Evolutionary conservation across 495 filamentous ascomycete species (phyloP).

Genomic region (Massariosphaeria phaeospora): DNA sequence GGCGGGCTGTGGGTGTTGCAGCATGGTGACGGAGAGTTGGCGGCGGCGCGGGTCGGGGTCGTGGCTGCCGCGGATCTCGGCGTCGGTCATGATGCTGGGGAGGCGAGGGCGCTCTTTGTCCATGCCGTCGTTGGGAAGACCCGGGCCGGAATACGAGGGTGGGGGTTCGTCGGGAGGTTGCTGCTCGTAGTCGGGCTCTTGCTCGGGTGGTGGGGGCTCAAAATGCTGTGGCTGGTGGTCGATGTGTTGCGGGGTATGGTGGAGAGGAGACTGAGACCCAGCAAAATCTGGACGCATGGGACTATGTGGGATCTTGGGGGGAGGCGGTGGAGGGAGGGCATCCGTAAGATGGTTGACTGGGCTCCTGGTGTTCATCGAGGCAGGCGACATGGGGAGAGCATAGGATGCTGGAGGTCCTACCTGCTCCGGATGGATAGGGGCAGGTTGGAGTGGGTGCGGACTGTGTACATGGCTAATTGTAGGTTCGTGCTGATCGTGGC

Average conservation of each 20-base stretch:
- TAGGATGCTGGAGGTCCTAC: constrained; percentile 14
- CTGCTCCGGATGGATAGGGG: constrained; percentile 19
- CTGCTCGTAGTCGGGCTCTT: constrained; percentile 16
- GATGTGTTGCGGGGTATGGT: neutral
- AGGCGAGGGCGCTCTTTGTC: constrained; percentile 23
- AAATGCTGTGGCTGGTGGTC: constrained; percentile 8
- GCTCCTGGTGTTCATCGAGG: constrained; percentile 5
- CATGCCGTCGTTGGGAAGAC: constrained; percentile 12
- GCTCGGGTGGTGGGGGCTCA: neutral
- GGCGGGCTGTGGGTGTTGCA: constrained; percentile 31
- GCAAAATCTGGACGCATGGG: constrained; percentile 11
- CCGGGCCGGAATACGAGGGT: constrained; percentile 22
- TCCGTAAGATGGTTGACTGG: constrained; percentile 18
- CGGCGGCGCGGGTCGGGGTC: constrained; percentile 8
- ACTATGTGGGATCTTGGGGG: constrained; percentile 22
- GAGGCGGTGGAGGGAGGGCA: constrained; percentile 24
- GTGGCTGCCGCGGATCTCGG: constrained; percentile 13
- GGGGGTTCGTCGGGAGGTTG: constrained; percentile 22
- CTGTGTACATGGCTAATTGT: neutral
- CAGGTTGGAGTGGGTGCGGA: constrained; percentile 21
- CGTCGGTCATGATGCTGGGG: constrained; percentile 20
- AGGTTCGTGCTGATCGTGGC: neutral
- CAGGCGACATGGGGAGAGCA: constrained; percentile 28
- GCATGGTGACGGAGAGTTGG: constrained; percentile 19
- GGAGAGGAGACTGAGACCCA: neutral